Base-by-base conservation (phyloP, 2,329 filamentous ascomycete genomes). In the Pseudogymnoascus sp. region DNA sequence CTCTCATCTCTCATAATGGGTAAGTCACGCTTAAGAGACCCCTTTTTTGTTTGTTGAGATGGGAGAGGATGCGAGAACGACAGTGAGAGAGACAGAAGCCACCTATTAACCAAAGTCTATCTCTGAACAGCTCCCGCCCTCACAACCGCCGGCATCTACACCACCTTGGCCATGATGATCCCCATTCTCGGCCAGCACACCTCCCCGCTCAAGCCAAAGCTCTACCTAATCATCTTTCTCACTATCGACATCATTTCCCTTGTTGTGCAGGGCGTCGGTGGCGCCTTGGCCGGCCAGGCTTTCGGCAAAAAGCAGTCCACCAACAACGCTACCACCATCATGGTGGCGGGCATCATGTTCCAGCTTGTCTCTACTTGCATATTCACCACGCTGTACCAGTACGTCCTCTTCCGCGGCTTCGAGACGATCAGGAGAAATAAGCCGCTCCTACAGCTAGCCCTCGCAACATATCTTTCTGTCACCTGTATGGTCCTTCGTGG, bases 141-240 rank as follows among this genome's bases (percentile, higher is more conserved):
- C 62, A 76, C 84, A 73, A 84, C 82, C 73, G 81, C 83, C 65
- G 79, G 79, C 68, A 79, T 86, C 71, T 86, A 86, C 74, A 78
- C 86, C 20, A 85, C 81, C 4, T 79, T 86, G 64, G 84, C 84
- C 72, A 82, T 85, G 74, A 71, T 83, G 65, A 77, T 79, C 64
- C 73, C 81, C 33, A 72, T 76, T 47, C 74, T 84, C 63, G 76
- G 74, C 71, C 76, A 79, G 9, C 47, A 66, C 36, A 73, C 81
- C 59, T 83, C 81, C 12, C 79, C 80, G 63, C 63, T 85, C 60
- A 73, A 71, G 2, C 79, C 82, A 16, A 72, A 70, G n/a, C 75
- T 76, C 66, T 84, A 82, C 70, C 82, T 82, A 3, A 75, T 78
- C 67, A 73, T 84, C 72, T 85, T 85, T 73, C 78, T 84, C n/a